Percentiles rank a stretch among this genome's conserved stretches.
These are phyloP conservation scores for Coleophoma cylindrospora DNA, from an alignment of 2,329 filamentous ascomycete genomes.

Conservation along the genomic window DNA sequence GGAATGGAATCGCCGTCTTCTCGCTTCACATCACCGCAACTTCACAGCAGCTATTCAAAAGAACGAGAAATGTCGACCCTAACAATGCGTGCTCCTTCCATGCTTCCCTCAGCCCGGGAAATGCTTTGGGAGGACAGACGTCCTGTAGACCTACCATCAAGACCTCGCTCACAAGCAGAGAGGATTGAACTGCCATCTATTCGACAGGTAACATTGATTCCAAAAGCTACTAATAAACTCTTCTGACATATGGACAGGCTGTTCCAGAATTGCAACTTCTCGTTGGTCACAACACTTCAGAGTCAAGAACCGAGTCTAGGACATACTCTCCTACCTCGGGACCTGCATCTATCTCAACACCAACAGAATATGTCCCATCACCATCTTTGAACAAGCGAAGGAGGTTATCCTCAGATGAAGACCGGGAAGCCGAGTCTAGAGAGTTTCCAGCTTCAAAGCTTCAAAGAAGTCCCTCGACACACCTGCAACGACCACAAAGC, in stretches of 20 bases:
- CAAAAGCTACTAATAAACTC: too few species aligned
- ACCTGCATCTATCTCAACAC: not conserved
- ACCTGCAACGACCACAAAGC: slow-evolving; percentile 6
- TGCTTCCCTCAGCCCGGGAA: slow-evolving; percentile 8
- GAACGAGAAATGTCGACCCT: slow-evolving; percentile 9
- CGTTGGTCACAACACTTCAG: not conserved
- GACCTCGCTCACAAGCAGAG: slow-evolving; percentile 7
- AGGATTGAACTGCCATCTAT: slow-evolving; percentile 15
- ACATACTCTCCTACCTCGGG: slow-evolving; percentile 5
- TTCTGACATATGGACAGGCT: slow-evolving; percentile 2
- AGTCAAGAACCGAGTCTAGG: slow-evolving; percentile 4
- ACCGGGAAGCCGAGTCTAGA: slow-evolving; percentile 3
- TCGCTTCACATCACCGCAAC: slow-evolving; percentile 5
- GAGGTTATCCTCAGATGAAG: slow-evolving; percentile 11
- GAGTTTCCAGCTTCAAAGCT: slow-evolving; percentile 5
- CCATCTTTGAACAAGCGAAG: slow-evolving; percentile 13
- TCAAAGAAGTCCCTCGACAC: slow-evolving; percentile 9
- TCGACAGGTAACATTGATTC: slow-evolving; percentile 8
- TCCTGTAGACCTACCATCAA: slow-evolving; percentile 3
- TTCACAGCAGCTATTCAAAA: not conserved
- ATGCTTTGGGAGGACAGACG: slow-evolving; percentile 7
- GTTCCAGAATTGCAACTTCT: slow-evolving; percentile 10
- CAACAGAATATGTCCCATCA: slow-evolving; percentile 2
- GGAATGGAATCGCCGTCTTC: slow-evolving; percentile 13
- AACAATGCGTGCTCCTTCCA: slow-evolving; percentile 5